A percentile compares a stretch with the other conserved stretches of the same genome.
Evolutionary conservation across 306 rosid genomes (phyloP).

Genomic region (Cicer chorassanicum): DNA sequence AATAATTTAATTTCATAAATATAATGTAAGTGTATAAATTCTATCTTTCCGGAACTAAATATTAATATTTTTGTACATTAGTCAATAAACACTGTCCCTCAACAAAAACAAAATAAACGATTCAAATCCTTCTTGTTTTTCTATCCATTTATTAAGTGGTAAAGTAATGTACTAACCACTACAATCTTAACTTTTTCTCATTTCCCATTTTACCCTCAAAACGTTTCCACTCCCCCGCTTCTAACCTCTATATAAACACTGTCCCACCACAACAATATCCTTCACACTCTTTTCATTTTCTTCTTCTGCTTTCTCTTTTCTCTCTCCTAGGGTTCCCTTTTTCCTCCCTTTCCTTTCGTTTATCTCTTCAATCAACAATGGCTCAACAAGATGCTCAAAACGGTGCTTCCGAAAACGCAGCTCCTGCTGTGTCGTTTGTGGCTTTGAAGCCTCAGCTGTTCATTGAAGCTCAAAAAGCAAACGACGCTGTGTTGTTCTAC

Average conservation of each 20-base stretch:
- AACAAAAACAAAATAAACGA: not conserved
- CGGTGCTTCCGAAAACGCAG: slow-evolving; percentile 53
- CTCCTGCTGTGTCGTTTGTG: slow-evolving; percentile 39
- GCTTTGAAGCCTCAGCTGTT: slow-evolving; percentile 60
- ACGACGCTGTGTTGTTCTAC: slow-evolving; percentile 76
- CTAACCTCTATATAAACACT: slow-evolving; percentile 58
- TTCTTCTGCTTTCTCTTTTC: not conserved
- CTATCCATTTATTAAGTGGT: not conserved
- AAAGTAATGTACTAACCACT: slow-evolving; percentile 5
- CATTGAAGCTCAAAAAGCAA: slow-evolving; percentile 71
- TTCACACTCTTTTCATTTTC: slow-evolving; percentile 40
- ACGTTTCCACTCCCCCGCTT: slow-evolving; percentile 63
- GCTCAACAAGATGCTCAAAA: slow-evolving; percentile 66
- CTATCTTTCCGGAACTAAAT: too few species aligned
- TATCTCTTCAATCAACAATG: slow-evolving; percentile 44
- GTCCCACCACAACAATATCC: slow-evolving; percentile 33
- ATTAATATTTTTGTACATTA: too few species aligned
- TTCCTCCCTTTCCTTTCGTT: not conserved
- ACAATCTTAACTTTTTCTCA: not conserved
- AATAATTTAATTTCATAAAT: too few species aligned
- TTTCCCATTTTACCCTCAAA: slow-evolving; percentile 55
- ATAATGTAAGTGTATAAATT: too few species aligned
- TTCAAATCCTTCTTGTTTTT: not conserved
- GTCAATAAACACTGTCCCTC: too few species aligned
- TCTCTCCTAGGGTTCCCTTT: slow-evolving; percentile 61